Evolutionary conservation across 2,329 filamentous ascomycete genomes (phyloP), one percentile per base, ranked within the genome.

Genomic region (Rosellinia necatrix): DNA sequence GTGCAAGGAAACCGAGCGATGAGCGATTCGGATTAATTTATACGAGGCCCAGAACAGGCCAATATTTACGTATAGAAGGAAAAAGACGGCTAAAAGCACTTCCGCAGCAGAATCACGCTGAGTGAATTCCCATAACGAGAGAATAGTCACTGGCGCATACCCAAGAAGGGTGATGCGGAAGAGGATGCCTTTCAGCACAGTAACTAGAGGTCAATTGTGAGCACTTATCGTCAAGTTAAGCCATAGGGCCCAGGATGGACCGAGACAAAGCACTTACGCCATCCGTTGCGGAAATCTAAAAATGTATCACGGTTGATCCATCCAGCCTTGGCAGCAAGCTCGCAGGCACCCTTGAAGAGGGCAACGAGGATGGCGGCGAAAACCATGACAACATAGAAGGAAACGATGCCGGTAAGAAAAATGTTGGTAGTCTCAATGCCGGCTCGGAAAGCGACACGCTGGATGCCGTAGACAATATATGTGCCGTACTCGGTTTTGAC

Each of bases 41-140:
- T 84, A 88, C 0, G 91, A 86, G 42, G 92, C 93, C 90, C 91
- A 97, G 19, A 77, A 87, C 29, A 97, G 82, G 27, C 92, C 90
- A 49, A 81, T 79, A 34, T 87, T 78, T 80, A 96, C 88, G 59
- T 89, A 88, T 66, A 96, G 77, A 71, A 97, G 84, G 80, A 96
- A 96, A 74, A 96, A 90, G 60, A 96, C 84, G 40, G 92, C 92
- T 22, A 97, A 80, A 34, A 96, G 89, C 43, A 97, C 84, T 71
- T 94, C 87, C 24, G 91, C 93, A 6, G 89, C 79, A 1, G 93
- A 97, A 74, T 97, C 92, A 60, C 84, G 82, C 67, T 87, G 81
- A 4, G 92, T 96, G 58, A 97, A 88, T 72, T 97, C 92, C 93
- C 93, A 97, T 63, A 97, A 81, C 72, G 90, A 96, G 51, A 97